Evolutionary conservation across 1,139 yeast genomes (phyloP).

Genomic region (Trichomonascaceae sp.): DNA sequence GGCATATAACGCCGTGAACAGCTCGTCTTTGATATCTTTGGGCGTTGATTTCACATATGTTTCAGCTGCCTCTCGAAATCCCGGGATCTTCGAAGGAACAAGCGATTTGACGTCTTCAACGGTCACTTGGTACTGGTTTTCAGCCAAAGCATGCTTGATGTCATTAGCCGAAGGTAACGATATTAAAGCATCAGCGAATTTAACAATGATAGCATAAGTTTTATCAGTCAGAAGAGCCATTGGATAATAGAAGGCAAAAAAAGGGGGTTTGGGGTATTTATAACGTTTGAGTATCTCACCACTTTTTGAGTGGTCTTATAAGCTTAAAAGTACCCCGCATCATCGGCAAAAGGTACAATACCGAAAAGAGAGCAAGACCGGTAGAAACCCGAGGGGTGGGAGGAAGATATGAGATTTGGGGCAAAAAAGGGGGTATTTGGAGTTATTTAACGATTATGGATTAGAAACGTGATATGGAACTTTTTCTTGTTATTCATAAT

Average conservation of each 20-base stretch:
- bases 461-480: neutral
- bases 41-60: slow-evolving; percentile 11
- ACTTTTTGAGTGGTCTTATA: neutral
- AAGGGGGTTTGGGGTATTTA: neutral
- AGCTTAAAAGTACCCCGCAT: neutral
- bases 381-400: neutral
- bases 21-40: slow-evolving; percentile 11
- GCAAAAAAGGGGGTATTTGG: neutral
- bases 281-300: neutral
- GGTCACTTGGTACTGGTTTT: slow-evolving; percentile 10
- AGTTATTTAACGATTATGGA: neutral
- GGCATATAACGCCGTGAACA: slow-evolving; percentile 18
- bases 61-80: slow-evolving; percentile 12
- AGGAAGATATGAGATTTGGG: too few relatives aligned
- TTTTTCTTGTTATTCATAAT: too few relatives aligned
- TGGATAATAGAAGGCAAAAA: neutral
- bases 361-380: neutral
- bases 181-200: slow-evolving; percentile 21
- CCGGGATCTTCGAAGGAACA: slow-evolving; percentile 27
- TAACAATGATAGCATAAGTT: neutral
- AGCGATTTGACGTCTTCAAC: slow-evolving; percentile 16
- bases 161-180: slow-evolving; percentile 18
- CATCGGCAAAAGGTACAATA: neutral
- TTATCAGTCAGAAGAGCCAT: slow-evolving; percentile 1
- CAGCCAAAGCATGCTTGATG: slow-evolving; percentile 11